Percentiles rank a stretch among this genome's conserved stretches.
These are phyloP conservation scores for Paraphoma sp. DNA, from an alignment of 2,329 filamentous ascomycete species.

Conservation along the genomic window DNA sequence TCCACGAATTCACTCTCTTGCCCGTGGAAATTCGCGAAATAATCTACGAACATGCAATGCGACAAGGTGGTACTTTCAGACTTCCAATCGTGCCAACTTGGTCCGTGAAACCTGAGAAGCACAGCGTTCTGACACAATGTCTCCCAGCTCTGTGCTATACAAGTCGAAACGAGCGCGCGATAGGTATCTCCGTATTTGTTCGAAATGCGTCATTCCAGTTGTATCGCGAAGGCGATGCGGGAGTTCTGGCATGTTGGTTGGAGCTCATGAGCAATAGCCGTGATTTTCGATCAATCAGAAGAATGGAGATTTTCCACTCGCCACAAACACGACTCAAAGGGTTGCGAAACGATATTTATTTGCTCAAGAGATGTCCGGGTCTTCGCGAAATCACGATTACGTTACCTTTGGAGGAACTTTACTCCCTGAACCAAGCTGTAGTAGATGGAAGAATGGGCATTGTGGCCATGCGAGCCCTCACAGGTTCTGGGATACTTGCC, in stretches of 20 bases:
- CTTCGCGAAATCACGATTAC: neutral
- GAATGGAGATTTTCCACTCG: neutral
- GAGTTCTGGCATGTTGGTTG: neutral
- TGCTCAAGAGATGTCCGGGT: neutral
- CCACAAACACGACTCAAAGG: neutral
- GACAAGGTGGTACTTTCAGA: neutral
- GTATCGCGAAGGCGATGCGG: neutral
- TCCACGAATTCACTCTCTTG: neutral
- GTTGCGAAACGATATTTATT: neutral
- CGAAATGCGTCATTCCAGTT: neutral
- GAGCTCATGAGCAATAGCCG: neutral
- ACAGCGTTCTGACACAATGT: neutral
- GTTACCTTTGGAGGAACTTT: neutral
- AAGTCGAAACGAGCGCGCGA: neutral
- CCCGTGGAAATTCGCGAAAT: neutral
- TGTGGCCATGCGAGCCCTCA: too few relatives aligned
- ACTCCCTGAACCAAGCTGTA: too few relatives aligned
- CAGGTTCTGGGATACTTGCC: too few relatives aligned
- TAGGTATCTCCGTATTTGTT: neutral
- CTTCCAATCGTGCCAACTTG: neutral
- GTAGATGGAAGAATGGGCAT: too few relatives aligned
- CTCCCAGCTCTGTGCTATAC: neutral
- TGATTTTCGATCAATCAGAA: neutral
- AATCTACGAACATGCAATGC: constrained; percentile 4
- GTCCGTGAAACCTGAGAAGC: neutral